phyloP scores from a whole-genome alignment of 1,284 basidiomycete genomes.

The Schizophyllum commune region DNA sequence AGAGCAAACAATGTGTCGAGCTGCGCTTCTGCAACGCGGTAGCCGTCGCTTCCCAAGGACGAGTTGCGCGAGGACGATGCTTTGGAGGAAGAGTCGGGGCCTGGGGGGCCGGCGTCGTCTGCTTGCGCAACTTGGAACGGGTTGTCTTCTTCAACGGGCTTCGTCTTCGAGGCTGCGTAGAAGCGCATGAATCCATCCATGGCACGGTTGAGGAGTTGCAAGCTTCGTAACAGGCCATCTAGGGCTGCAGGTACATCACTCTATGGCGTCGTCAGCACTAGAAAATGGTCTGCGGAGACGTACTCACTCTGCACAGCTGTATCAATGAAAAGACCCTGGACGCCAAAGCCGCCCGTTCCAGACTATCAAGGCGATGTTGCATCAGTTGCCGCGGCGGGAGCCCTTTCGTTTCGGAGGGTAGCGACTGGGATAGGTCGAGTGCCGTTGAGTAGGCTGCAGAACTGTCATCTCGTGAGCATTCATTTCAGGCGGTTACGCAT shows the following conservation, averaged over 20 bases:
- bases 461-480: conserved; percentile 25
- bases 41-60: conserved; percentile 56
- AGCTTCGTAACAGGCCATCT: conserved; percentile 57
- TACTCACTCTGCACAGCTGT: conserved; percentile 54
- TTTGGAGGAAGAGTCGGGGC: background rate
- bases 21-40: conserved; percentile 67
- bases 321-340: conserved; percentile 61
- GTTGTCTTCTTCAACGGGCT: conserved; percentile 35
- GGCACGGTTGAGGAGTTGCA: conserved; percentile 78
- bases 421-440: conserved; percentile 31
- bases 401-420: conserved; percentile 40
- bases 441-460: conserved; percentile 53
- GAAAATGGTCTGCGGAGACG: background rate
- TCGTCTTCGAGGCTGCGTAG: conserved; percentile 22
- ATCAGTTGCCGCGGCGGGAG: conserved; percentile 48
- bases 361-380: conserved; percentile 42
- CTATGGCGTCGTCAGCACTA: conserved; percentile 37
- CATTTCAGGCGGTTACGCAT: background rate
- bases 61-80: conserved; percentile 20
- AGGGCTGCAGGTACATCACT: conserved; percentile 51
- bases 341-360: conserved; percentile 70
- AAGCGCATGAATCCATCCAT: conserved; percentile 64
- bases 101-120: conserved; percentile 17
- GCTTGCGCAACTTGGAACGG: conserved; percentile 43
- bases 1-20: conserved; percentile 59